phyloP scores from a whole-genome alignment of 495 filamentous ascomycete species.

The Jackrogersella minutella region DNA sequence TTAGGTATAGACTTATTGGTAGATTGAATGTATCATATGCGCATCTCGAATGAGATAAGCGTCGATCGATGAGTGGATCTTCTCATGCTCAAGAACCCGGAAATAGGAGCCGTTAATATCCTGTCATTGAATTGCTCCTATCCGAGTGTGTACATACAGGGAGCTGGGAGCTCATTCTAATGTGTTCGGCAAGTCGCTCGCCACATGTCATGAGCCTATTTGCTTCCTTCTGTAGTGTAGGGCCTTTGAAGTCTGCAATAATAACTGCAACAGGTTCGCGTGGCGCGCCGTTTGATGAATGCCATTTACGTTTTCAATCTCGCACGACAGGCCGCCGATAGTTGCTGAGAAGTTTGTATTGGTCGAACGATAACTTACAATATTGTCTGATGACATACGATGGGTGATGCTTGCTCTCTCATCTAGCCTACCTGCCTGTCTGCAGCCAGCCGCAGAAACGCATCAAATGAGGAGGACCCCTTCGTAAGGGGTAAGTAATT shows the following conservation, averaged over 20 bases:
- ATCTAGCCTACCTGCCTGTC: not conserved
- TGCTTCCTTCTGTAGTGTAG: constrained; percentile 1
- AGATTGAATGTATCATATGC: too few species aligned
- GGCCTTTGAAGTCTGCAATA: not conserved
- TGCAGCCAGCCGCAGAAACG: constrained; percentile 17
- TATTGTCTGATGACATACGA: constrained; percentile 33
- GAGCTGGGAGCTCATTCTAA: not conserved
- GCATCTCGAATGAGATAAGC: constrained; percentile 6
- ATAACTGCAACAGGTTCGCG: not conserved
- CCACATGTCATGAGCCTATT: constrained; percentile 36
- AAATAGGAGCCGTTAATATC: not conserved
- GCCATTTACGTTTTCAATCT: constrained; percentile 10
- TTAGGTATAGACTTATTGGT: too few species aligned
- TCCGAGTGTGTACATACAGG: not conserved
- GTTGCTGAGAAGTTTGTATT: not conserved
- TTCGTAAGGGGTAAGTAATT: not conserved
- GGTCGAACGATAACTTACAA: constrained; percentile 28
- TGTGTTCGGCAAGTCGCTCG: constrained; percentile 20
- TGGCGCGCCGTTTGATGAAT: constrained; percentile 7
- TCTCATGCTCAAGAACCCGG: not conserved
- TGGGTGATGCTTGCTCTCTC: not conserved
- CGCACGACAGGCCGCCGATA: not conserved
- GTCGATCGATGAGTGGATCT: constrained; percentile 4
- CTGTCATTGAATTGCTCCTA: constrained; percentile 7
- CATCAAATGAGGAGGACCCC: too few species aligned